Evolutionary conservation across 2,329 filamentous ascomycete species (phyloP), one percentile per base, ranked within the genome.

Genomic region (Exophiala xenobiotica): DNA sequence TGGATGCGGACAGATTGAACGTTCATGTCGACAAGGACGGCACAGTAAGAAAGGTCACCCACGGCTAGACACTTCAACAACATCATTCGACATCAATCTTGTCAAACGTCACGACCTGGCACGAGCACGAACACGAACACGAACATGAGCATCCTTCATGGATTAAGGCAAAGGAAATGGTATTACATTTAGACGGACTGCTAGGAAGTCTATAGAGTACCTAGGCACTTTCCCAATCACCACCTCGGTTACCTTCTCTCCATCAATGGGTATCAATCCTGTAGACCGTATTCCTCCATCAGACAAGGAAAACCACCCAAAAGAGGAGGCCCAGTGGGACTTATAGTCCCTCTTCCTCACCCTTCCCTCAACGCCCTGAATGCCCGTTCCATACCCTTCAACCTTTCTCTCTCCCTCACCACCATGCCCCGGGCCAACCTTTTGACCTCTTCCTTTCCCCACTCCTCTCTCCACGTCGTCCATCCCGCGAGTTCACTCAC

Each of bases 401-500:
- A 72, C 60, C 88, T 80, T 65, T 88, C 87, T 59, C 80, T 81
- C 72, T 99, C 93, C 46, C 81, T 79, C 3, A 96, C 81, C 20
- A 97, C 76, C 79, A 91, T 90, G 24, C 82, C 82, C 64, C 78
- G 80, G 14, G 88, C 92, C 61, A 95, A 81, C 40, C 90, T 83
- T 59, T 79, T 82, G 55, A 96, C 80, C 22, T 89, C 88, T 52
- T 80, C 80, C 54, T 84, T 76, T 1, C 88, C 90, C 72, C 88
- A 83, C 63, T 81, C 82, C 60, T 90, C 88, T 64, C 95, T 84
- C 73, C 90, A 82, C 33, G 95, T 90, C 64, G 96, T 91, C 90
- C 93, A 99, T 12, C 88, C 90, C 0, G 93, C 93, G 49, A 99
- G 70, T 72, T 99, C 93, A 1, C 83, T 80, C 5, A 95, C 92